Base-by-base conservation (phyloP, 2,329 filamentous ascomycete species). In the Diaporthe sp. region DNA sequence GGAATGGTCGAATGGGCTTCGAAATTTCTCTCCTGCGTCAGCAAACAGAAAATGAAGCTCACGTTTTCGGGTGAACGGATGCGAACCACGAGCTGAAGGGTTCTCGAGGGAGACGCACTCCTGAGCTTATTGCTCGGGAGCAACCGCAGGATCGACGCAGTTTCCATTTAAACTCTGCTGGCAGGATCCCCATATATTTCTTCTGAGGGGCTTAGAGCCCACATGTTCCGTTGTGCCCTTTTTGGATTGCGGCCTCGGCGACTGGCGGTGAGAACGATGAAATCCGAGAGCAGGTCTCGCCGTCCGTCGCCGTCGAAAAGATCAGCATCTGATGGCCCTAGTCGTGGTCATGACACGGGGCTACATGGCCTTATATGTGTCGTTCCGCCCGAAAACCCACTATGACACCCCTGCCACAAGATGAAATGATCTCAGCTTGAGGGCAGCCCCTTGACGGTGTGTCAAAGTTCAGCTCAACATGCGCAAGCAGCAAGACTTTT, bases 91-190 rank as follows among this genome's bases (percentile, higher is more conserved):
- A 50, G 28, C n/a, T 42, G 33, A 42, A 12, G 38, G n/a, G 15
- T 19, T n/a, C 38, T 25, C 42, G 0, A 22, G 17, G 25, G 25
- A 17, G 19, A 35, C 40, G 28, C 19, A 33, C 15, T 50, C 19
- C 5, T n/a, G 28, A 35, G 42, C 28, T 35, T 33, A 66, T 30
- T n/a, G 10, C 25, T 66, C 61, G 61, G 61, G 61, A 67, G 61
- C 61, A 67, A 19, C 30, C 61, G 61, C 61, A 50, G 0, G 61
- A 67, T 67, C 61, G 42, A 38, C 61, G 30, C 28, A 52, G 42
- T 67, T 47, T 13, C 61, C 61, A 66, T 35, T 50, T 50, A n/a
- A 66, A 38, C 19, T 50, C 30, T 66, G 61, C 28, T 66, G 61
- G 61, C 61, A 66, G 10, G 28, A 35, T 35, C 40, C 7, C 25